Evolutionary conservation across 1,139 yeast genomes (phyloP), one percentile per base, ranked within the genome.

Genomic region (Suhomyces bokatorum): DNA sequence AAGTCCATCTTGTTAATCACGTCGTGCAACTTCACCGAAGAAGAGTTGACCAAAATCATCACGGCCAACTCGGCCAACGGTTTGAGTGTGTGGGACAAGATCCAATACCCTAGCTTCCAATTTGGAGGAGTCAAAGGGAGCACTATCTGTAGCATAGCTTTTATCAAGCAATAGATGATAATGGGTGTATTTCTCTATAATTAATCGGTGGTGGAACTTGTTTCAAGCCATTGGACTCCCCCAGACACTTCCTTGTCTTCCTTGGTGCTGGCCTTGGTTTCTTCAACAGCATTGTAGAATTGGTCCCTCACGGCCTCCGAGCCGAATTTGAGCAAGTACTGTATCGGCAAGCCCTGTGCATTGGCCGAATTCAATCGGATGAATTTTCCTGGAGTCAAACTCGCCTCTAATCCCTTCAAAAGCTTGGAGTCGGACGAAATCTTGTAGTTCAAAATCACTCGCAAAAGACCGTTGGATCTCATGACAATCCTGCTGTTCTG

Each of bases 1-100:
- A 78, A 74, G 16, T 85, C 93, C 4, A 64, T 85, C 0, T 66
- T 93, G 26, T 66, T 93, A 46, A 83, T 93, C 37, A 95, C 99
- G 0, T 87, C 96, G n/a, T 95, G 99, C 65, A 93, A 93, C 62
- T 93, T 93, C 63, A 93, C 98, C 0, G 85, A 87, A 56, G 67
- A 70, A 0, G 99, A 93, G 60, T 73, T 93, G 47, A 69, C 71
- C 6, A 67, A 66, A 32, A 73, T 87, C 32, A 77, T 90, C 33
- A 67, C 78, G 1, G 64, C 67, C 16, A 62, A 67, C 28, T 64
- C 67, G 24, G 54, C 48, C 6, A 32, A 24, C 24, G 24, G 34
- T 2, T 64, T 87, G 47, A 61, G 67, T 51, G 77, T 77, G 6
- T 85, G 87, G 85, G 80, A 80, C 50, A 72, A 71, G 34, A 79